Evolutionary conservation across 805 yeast genomes (phyloP).

Genomic region (Tetrapisispora nanseiensis): DNA sequence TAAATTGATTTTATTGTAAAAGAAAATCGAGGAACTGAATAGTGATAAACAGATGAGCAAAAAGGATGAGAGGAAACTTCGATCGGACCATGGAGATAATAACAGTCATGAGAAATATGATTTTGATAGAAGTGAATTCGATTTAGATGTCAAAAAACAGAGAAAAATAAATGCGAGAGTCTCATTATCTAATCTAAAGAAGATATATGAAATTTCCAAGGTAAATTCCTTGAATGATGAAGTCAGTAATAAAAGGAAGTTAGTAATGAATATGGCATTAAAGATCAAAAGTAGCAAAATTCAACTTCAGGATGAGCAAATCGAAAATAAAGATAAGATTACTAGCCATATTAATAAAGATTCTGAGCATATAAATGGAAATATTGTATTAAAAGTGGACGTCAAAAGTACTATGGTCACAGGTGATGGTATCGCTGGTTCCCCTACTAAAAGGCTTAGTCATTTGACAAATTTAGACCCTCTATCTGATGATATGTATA

Average conservation of each 20-base stretch:
- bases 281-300: constrained; percentile 5
- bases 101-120: constrained; percentile 24
- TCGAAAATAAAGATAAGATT: no score
- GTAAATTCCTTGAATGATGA: background rate
- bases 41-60: no score
- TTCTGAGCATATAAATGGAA: no score
- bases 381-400: no score
- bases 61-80: background rate
- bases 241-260: constrained; percentile 8
- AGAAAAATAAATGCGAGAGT: constrained; percentile 10
- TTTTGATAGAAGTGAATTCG: constrained; percentile 28
- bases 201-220: background rate
- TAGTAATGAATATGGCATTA: constrained; percentile 17
- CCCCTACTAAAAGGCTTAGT: no score
- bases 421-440: no score
- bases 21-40: no score
- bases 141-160: constrained; percentile 12
- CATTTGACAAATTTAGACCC: no score
- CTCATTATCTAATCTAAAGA: background rate
- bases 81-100: constrained; percentile 1
- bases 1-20: no score
- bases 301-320: no score
- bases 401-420: no score
- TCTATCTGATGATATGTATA: constrained; percentile 37
- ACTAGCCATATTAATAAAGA: no score